phyloP scores from a whole-genome alignment of 116 monocot genomes.

The Iris pallida region DNA sequence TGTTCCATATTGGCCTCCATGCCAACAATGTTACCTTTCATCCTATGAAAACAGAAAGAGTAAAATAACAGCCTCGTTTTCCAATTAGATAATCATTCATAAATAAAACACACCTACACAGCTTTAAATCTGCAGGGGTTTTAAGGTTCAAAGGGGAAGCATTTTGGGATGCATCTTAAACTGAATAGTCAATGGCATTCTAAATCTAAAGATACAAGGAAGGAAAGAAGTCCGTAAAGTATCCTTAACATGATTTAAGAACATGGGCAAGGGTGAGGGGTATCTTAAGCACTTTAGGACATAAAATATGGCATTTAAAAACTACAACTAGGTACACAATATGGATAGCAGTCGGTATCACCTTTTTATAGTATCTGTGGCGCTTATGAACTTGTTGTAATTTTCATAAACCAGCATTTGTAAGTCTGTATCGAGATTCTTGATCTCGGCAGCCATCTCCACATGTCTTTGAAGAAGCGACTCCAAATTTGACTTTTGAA shows the following conservation, averaged over 20 bases:
- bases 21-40: slow-evolving; percentile 95
- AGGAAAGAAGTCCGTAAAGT: too few relatives aligned
- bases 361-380: slow-evolving; percentile 98
- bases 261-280: too few relatives aligned
- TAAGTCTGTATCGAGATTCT: slow-evolving; percentile 95
- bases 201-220: too few relatives aligned
- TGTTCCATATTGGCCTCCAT: slow-evolving; percentile 99
- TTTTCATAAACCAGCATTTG: slow-evolving; percentile 99
- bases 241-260: too few relatives aligned
- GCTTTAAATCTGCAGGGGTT: too few relatives aligned
- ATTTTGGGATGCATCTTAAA: too few relatives aligned
- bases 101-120: too few relatives aligned
- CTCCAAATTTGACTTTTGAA: slow-evolving; percentile 81
- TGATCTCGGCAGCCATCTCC: slow-evolving; percentile 98
- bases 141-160: too few relatives aligned
- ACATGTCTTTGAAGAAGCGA: slow-evolving; percentile 87
- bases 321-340: not conserved
- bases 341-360: slow-evolving; percentile 11
- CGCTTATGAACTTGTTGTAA: slow-evolving; percentile 98
- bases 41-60: slow-evolving; percentile 37
- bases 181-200: too few relatives aligned
- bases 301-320: not conserved
- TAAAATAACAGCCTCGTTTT: not conserved
- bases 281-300: too few relatives aligned
- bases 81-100: not conserved